phyloP scores from a whole-genome alignment of 2,329 filamentous ascomycete genomes.

The Microcyclosporella mali region DNA sequence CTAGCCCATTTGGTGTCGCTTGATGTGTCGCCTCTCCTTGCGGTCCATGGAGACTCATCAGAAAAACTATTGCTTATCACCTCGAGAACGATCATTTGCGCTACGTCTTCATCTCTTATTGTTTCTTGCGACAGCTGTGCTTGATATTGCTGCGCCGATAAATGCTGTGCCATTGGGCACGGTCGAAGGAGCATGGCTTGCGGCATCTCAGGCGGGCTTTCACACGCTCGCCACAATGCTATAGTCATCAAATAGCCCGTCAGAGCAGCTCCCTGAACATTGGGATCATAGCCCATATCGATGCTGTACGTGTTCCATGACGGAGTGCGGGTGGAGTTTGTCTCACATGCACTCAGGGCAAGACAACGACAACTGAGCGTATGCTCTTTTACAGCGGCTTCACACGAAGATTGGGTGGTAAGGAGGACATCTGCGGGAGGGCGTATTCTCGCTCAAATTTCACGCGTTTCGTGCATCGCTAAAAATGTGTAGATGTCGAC shows the following conservation, averaged over 20 bases:
- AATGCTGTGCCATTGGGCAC: too few species aligned
- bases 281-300: slow-evolving; percentile 96
- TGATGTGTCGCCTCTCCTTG: too few species aligned
- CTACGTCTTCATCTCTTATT: too few species aligned
- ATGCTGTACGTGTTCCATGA: slow-evolving; percentile 55
- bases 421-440: neutral
- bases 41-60: too few species aligned
- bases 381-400: slow-evolving; percentile 97
- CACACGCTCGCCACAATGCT: neutral
- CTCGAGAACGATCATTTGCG: too few species aligned
- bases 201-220: slow-evolving; percentile 4
- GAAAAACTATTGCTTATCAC: too few species aligned
- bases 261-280: slow-evolving; percentile 56
- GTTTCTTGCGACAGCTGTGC: too few species aligned
- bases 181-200: neutral
- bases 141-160: too few species aligned
- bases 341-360: slow-evolving; percentile 53
- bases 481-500: slow-evolving; percentile 63
- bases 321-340: neutral
- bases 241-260: slow-evolving; percentile 1
- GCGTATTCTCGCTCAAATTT: neutral
- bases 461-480: slow-evolving; percentile 1
- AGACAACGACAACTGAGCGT: slow-evolving; percentile 96
- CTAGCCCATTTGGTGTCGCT: too few species aligned
- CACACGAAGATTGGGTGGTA: slow-evolving; percentile 73